These are phyloP conservation scores for Solanum bulbocastanum DNA, from an alignment of 257 asterid species.

Conservation along the genomic window DNA sequence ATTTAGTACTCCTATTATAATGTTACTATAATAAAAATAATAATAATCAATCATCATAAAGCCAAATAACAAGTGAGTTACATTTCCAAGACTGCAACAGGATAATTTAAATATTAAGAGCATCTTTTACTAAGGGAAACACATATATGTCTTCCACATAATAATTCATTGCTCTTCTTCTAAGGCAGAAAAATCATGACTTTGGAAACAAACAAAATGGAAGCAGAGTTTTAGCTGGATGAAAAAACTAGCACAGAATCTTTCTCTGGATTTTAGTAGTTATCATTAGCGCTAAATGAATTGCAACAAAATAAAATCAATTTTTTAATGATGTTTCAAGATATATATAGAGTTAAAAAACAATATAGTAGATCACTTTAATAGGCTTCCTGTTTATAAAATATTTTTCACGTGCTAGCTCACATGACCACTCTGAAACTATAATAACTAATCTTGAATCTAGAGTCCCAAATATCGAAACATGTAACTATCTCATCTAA, in stretches of 20 bases:
- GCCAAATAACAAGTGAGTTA: not conserved
- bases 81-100: not conserved
- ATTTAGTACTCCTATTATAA: not conserved
- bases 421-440: conserved; percentile 16
- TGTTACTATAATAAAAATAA: not conserved
- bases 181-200: not conserved
- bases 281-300: not conserved
- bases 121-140: not conserved
- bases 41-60: not conserved
- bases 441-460: not conserved
- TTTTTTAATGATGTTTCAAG: not conserved
- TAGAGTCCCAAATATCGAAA: not conserved
- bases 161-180: not conserved
- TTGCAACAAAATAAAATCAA: not conserved
- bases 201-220: not conserved
- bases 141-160: not conserved
- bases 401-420: conserved; percentile 6
- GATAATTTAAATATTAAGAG: not conserved
- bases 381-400: not conserved
- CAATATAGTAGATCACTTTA: not conserved
- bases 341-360: not conserved
- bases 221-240: not conserved
- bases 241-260: not conserved
- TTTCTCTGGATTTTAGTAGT: not conserved
- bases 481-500: not conserved